Base-by-base conservation (phyloP, 345 rosid species). In the Eucalyptus cloeziana region DNA sequence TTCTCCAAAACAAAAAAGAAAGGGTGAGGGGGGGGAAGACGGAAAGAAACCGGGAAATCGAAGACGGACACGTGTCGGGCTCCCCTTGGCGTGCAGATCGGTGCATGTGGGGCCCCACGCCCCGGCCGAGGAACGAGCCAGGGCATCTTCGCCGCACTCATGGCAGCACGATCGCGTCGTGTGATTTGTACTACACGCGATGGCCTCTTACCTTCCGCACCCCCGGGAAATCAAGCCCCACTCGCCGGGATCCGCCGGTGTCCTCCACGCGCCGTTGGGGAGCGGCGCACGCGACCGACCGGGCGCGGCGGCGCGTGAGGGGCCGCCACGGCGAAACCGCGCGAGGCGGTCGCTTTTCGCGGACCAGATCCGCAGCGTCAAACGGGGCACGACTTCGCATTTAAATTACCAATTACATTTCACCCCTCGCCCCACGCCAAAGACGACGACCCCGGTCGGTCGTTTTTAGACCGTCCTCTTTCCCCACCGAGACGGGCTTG, bases 211-310 rank as follows among this genome's bases (percentile, higher is more conserved):
- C 9, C 9, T n/a, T 14, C 54, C 54, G 54, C 21, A 17, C 54
- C 54, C 54, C 37, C 43, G 12, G 3, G 43, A 8, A 67, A 8
- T 22, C 5, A 8, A 67, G 80, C 80, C 40, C 44, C 80, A 16
- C 44, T 69, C 80, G 43, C 40, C 43, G 80, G 7, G 43, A 67
- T 67, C 12, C 80, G 62, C 2, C 7, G 80, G 80, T 69, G 80
- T 21, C 24, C 13, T 33, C 44, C 80, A 69, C 80, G 24, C 44
- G 44, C 62, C 62, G 25, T 3, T 8, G 22, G 24, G 58, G 4
- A 52, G 56, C 4, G 8, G 56, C 4, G 2, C 1, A 0, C 24
- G 1, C 8, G 56, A 19, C 58, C 0, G 10, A 24, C 40, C 5
- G 10, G 81, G 25, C 14, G 27, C 13, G 83, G 44, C 3, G 80